phyloP scores from a whole-genome alignment of 2,329 filamentous ascomycete species.

The Pseudogymnoascus sp. region DNA sequence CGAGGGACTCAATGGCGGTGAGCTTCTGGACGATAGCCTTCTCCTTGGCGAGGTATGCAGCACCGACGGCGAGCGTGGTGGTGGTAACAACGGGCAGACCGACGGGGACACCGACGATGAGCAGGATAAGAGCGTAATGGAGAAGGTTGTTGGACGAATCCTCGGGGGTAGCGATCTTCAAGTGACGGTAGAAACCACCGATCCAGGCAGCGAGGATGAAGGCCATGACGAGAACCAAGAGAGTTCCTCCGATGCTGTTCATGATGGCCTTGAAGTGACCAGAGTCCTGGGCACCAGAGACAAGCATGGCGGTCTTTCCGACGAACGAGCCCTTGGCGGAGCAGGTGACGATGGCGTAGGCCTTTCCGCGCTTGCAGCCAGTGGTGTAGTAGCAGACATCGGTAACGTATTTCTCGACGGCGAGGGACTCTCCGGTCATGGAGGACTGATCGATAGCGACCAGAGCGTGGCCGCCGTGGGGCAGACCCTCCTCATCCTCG shows the following conservation, averaged over 20 bases:
- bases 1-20: constrained; percentile 68
- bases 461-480: constrained; percentile 55
- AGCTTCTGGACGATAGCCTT: constrained; percentile 75
- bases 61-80: constrained; percentile 68
- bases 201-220: constrained; percentile 70
- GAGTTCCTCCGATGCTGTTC: constrained; percentile 68
- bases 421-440: constrained; percentile 73
- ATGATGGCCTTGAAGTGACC: constrained; percentile 79
- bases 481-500: constrained; percentile 45
- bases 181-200: constrained; percentile 67
- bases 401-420: constrained; percentile 72
- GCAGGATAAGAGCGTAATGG: constrained; percentile 59
- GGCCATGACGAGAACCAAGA: constrained; percentile 69
- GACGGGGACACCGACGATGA: constrained; percentile 73
- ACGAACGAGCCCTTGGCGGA: constrained; percentile 68
- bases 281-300: constrained; percentile 66
- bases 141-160: constrained; percentile 55
- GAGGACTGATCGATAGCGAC: constrained; percentile 70
- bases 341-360: constrained; percentile 59
- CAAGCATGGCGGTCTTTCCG: constrained; percentile 64
- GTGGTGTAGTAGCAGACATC: constrained; percentile 72
- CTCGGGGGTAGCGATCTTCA: constrained; percentile 52
- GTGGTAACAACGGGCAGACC: constrained; percentile 74
- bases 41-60: constrained; percentile 68
- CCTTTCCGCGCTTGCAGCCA: constrained; percentile 73